Base-by-base conservation (phyloP, 345 rosid species). In the Nasturtium officinale region DNA sequence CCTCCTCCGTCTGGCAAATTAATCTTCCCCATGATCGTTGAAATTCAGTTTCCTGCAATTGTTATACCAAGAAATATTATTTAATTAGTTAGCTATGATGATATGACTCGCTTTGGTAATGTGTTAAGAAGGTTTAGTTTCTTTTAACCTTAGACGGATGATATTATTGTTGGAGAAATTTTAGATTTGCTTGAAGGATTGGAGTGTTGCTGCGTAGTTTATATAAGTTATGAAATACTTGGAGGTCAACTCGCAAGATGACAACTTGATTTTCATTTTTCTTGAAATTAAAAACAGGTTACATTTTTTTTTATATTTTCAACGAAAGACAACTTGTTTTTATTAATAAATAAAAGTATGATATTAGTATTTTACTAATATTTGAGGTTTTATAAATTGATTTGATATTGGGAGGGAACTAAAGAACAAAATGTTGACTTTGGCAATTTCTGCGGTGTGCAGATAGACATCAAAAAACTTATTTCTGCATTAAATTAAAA, bases 231-330 rank as follows among this genome's bases (percentile, higher is more conserved):
- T 53, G 23, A 61, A 5, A 69, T 45, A 54, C 62, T 10, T 33
- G 18, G 47, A 76, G 13, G 75, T 76, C 79, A 76, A 76, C 75
- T 55, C 69, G 55, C 16, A 35, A 51, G 17, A 69, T 55, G 6
- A 33, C 52, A 67, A n/a, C 25, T 55, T 69, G 50, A 3, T 11
- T 40, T 23, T 43, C 21, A 18, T 42, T 30, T 48, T 68, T n/a
- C 9, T 2, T 64, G 5, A 9, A 8, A 12, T 10, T 18, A 29
- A 10, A 51, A 60, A 42, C 64, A 68, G 26, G 70, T 53, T 68
- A 16, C 47, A 69, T 18, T 65, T 52, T 69, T 58, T n/a, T n/a
- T n/a, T n/a, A 61, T 69, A 60, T 28, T 32, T 52, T 75, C 79
- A 75, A 56, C 28, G 35, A 47, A 8, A 26, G 52, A 43, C 18